Base-by-base conservation (phyloP, 768 basidiomycete species). In the Pisolithus microcarpus region DNA sequence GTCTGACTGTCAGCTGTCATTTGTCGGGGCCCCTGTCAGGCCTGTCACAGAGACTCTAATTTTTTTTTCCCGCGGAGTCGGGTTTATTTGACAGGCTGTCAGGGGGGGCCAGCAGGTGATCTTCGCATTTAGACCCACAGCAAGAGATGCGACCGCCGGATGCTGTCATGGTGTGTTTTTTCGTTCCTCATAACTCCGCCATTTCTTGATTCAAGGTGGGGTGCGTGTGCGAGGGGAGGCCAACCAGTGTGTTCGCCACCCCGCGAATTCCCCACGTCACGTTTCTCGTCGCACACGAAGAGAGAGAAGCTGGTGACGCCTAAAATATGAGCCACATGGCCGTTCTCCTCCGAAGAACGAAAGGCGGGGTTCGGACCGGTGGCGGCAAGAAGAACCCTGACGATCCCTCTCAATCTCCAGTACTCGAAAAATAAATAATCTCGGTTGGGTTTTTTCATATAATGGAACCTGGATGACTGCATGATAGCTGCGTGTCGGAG, bases 371-470 rank as follows among this genome's bases (percentile, higher is more conserved):
- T 53, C 65, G 64, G 64, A 11, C 64, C 62, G 64, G 45, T 31
- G 11, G 18, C 45, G 31, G 34, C 11, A 21, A 10, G 23, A 56
- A 38, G 55, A 52, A 54, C 51, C 63, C 56, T 65, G 65, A 61
- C 65, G 62, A 65, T 65, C 64, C 52, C 65, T 62, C 55, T 58
- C 55, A 49, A 62, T 54, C 56, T 46, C 45, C 23, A 24, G 21
- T 23, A 4, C 2, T 23, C 4, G 21, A 23, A 23, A 23, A 23
- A 23, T 23, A 23, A 23, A 23, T 23, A 23, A 23, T 23, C 21
- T 26, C 26, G 26, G 26, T 26, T 26, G 26, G 26, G 26, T 26
- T 55, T 28, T 28, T 30, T 30, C 30, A 30, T 30, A 30, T 30
- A 30, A 30, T 30, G 30, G 8, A 30, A 7, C 26, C 26, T 26